Evolutionary conservation across 805 yeast species (phyloP), one percentile per base, ranked within the genome.

Genomic region (Spathaspora hagerdaliae): DNA sequence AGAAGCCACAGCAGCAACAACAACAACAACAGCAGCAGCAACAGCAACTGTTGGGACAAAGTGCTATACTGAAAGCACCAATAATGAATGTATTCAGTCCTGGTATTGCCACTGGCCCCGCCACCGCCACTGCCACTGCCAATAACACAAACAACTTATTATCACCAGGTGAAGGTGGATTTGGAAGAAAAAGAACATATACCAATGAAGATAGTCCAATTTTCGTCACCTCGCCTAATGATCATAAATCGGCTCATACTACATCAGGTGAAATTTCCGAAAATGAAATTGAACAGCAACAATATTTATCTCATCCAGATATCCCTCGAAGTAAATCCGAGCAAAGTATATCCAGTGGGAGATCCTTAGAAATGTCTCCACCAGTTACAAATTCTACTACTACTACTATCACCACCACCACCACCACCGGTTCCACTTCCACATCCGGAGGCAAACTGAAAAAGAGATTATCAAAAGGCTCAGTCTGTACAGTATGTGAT

Each of bases 401-500:
- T 19, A 19, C 24, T 19, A 13, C 31, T 12, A 13, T 42, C 13
- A 10, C 35, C 4, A 19, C 24, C 24, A 19, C 24, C 24, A 19
- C 24, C 24, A 35, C 36, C 24, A 35, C 36, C 36, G 13, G 12
- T 29, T 27, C 27, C 27, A 8, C 35, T 26, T 29, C 11, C 31
- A 36, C 31, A 19, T 33, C 38, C 5, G 24, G 4, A 5, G 24
- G 24, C 4, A 42, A 57, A 44, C 11, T n/a, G 12, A 67, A 66
- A 53, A 64, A 66, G 39, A 54, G 63, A 37, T 44, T 46, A 14
- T 47, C 63, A 29, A 71, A 69, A 46, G 74, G 74, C 9, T 61
- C 73, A 19, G 56, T 61, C 10, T 71, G 77, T 46, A 44, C 63
- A 7, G 53, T 71, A 12, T 71, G 77, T 51, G 71, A 64, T 43